Evolutionary conservation across 352 stramenopile genomes (phyloP), one percentile per base, ranked within the genome.

Genomic region (Pilasporangium apinafurcum): DNA sequence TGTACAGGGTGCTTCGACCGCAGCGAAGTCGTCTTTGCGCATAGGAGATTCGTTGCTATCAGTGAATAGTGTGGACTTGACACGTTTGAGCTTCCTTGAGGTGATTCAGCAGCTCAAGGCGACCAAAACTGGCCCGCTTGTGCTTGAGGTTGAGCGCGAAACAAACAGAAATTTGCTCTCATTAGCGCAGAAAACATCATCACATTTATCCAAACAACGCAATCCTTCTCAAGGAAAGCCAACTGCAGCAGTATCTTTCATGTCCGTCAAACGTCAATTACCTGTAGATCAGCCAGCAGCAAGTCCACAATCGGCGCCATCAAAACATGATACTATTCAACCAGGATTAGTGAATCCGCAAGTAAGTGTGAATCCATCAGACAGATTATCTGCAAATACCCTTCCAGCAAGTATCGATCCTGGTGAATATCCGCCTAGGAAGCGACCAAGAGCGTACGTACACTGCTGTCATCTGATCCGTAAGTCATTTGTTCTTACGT

Each of bases 1-100:
- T 16, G 22, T 83, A 6, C 73, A 81, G 28, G 65, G 53, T 31
- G 60, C 62, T 31, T 71, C 68, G 2, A 53, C 60, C 1, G 59
- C 64, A 10, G 32, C 60, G 10, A 68, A 68, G 22, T 72, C 53
- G 33, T 44, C 56, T 36, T 40, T 86, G 25, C 62, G 53, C 5
- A 63, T 85, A 25, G 80, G 77, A 13, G 80, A 92, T 49, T 72
- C 62, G 17, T 58, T 92, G 26, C 44, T 92, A 32, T 75, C 74
- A 0, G 72, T 90, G 20, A 90, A 92, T 24, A 75, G 65, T 21
- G 45, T 61, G 22, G 49, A 73, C 27, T 51, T 90, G 16, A 72
- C 51, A 10, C 58, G 63, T 0, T 51, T 78, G 21, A 63, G 68
- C 7, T 87, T 86, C 25, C 29, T 72, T 9, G 60, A 75, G 16